Base-by-base conservation (phyloP, 2,329 filamentous ascomycete species). In the Chrysoporthe cubensis region DNA sequence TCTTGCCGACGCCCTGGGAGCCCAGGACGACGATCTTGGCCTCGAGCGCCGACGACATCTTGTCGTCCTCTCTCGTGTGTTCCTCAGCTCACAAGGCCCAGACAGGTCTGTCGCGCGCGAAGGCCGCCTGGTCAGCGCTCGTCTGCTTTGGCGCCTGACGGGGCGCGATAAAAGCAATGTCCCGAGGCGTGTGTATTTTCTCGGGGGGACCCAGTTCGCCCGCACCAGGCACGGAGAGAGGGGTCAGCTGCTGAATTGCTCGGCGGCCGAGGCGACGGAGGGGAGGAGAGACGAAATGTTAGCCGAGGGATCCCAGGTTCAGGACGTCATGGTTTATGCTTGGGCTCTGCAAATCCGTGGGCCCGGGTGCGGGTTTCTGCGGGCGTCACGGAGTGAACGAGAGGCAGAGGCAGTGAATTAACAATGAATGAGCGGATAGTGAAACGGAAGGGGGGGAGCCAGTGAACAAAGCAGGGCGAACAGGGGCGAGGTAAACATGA, bases 1-100 rank as follows among this genome's bases (percentile, higher is more conserved):
- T 94, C 82, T 94, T 94, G 75, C 91, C 91, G 66, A 94, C 91
- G 77, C 90, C 89, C 80, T 94, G 91, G 61, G 90, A 88, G 79
- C 92, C 91, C 75, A 94, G 88, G 71, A 94, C 90, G 72, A 94
- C 90, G 67, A 94, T 91, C 80, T 94, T 93, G 77, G 91, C 90
- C 81, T 94, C 91, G 75, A 94, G 87, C 52, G 90, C 90, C 74
- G 87, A 85, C 79, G 74, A 73, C 74, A 72, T 72, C 61, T 63
- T 71, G 57, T 57, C 58, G 62, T 43, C 43, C 9, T 52, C 9
- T 26, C 9, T 26, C 50, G n/a, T 54, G 26, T 54, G n/a, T 54
- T 32, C 50, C 50, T 11, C 37, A 2, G 9, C 37, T 9, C 37
- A 40, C 37, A 40, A 26, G 26, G 26, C 37, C 37, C 37, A 6